Conservation (phyloP, 805 yeast species). For the Wickerhamomyces kurtzmanii region DNA sequence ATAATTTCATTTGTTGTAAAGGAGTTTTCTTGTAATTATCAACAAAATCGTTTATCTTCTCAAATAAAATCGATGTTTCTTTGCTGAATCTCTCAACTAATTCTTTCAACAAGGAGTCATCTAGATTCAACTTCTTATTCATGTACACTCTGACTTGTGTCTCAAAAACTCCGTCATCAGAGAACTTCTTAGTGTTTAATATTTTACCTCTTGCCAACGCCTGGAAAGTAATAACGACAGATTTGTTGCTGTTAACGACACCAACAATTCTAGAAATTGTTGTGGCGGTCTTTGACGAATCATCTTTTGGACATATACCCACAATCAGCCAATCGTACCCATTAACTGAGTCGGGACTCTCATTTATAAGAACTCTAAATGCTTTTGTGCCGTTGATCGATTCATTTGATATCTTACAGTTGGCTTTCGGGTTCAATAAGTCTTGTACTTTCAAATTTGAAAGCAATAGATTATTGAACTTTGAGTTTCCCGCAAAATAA, state of each 20-base stretch:
- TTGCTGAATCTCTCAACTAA: conserved; percentile 8
- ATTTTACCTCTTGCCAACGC: conserved; percentile 36
- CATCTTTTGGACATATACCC: conserved; percentile 11
- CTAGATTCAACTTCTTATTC: conserved; percentile 11
- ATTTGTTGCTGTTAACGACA: conserved; percentile 30
- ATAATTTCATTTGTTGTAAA: conserved; percentile 36
- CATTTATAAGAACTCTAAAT: conserved; percentile 12
- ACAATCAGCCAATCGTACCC: conserved; percentile 17
- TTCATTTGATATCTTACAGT: background rate
- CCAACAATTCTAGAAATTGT: conserved; percentile 34
- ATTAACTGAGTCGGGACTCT: conserved; percentile 9
- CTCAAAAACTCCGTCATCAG: conserved; percentile 19
- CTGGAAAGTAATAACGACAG: conserved; percentile 35
- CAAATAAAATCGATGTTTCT: conserved; percentile 6
- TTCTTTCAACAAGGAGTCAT: conserved; percentile 9
- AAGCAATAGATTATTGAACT: conserved; percentile 12
- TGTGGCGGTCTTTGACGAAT: conserved; percentile 21
- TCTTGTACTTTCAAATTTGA: conserved; percentile 4
- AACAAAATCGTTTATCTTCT: conserved; percentile 24
- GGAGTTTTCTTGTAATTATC: conserved; percentile 22
- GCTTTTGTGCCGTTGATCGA: conserved; percentile 9
- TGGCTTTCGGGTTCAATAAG: background rate
- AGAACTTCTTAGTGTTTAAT: conserved; percentile 17
- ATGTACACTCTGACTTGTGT: conserved; percentile 11
- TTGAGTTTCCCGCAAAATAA: conserved; percentile 20